These are phyloP conservation scores for Leccinum pachyderme DNA, from an alignment of 1,284 basidiomycete species.

Conservation along the genomic window DNA sequence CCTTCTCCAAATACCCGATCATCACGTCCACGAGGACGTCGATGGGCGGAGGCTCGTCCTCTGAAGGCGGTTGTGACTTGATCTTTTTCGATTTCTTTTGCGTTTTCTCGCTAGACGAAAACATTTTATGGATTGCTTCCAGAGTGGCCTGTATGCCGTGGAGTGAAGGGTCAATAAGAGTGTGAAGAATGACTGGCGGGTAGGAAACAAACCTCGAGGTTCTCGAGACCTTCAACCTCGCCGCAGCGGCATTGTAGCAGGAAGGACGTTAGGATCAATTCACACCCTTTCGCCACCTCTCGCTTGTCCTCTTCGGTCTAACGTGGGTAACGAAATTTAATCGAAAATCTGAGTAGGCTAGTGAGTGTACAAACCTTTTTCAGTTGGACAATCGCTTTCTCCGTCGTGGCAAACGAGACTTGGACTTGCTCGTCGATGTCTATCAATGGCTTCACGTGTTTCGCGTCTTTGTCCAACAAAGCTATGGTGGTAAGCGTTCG, in stretches of 20 bases:
- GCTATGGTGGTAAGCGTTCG: slow-evolving; percentile 65
- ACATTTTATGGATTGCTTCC: slow-evolving; percentile 52
- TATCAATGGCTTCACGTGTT: slow-evolving; percentile 61
- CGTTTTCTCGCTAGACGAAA: slow-evolving; percentile 42
- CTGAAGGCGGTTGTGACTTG: slow-evolving; percentile 10
- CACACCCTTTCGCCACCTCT: slow-evolving; percentile 62
- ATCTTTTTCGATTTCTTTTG: slow-evolving; percentile 47
- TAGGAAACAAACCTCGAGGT: slow-evolving; percentile 57
- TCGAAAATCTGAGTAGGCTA: background rate
- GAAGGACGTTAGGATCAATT: slow-evolving; percentile 69
- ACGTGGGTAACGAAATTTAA: background rate
- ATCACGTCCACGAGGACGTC: slow-evolving; percentile 87
- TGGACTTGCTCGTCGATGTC: slow-evolving; percentile 60
- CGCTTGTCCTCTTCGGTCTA: slow-evolving; percentile 48
- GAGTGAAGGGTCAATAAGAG: background rate
- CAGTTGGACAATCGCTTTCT: slow-evolving; percentile 47
- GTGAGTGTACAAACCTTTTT: slow-evolving; percentile 41
- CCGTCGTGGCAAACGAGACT: slow-evolving; percentile 47
- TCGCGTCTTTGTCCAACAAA: slow-evolving; percentile 63
- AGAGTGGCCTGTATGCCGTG: slow-evolving; percentile 52
- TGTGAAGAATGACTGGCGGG: background rate
- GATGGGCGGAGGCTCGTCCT: slow-evolving; percentile 54
- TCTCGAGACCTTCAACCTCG: slow-evolving; percentile 48
- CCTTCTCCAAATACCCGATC: slow-evolving; percentile 86
- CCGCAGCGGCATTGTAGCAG: slow-evolving; percentile 72